Evolutionary conservation across 106 monocot genomes (phyloP), one percentile per base, ranked within the genome.

Genomic region (Phalaenopsis aphrodite): DNA sequence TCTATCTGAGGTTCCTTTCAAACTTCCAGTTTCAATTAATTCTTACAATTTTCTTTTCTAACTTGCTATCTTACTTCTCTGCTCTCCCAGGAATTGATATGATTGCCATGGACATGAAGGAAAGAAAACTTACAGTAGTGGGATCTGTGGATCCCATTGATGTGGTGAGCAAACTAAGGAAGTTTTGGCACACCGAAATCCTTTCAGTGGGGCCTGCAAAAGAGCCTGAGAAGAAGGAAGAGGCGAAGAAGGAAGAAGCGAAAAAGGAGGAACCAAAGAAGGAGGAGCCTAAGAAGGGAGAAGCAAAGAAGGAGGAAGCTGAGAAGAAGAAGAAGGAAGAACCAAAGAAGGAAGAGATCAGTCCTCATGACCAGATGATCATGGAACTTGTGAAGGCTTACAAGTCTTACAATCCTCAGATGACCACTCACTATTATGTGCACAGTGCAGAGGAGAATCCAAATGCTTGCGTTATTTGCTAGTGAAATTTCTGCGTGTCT

Each of bases 41-140:
- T 41, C n/a, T 73, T n/a, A 42, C 55, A 24, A 45, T 19, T 42
- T 74, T 17, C 9, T 43, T 74, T 69, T 69, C 69, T 1, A 24
- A 76, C 4, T 49, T 18, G 9, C 7, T 9, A 49, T 49, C 3
- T 24, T 30, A 43, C n/a, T 75, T 52, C 55, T 77, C 49, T 48
- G 11, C 46, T 78, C 57, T 39, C 41, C 16, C 81, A 92, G 92
- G 92, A 73, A 86, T 92, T 76, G 89, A 92, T 71, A 82, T 87
- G 52, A 83, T 92, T 14, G 47, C 84, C 42, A 84, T 89, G 75
- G 82, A 92, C 72, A 89, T 92, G 92, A 86, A 85, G 56, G 87
- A 89, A 57, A 75, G 38, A 49, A 74, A 81, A 72, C 55, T 81
- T 41, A 81, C 81, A 14, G 81, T 81, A 7, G 15, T 81, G 5